A percentile compares a stretch with the other conserved stretches of the same genome.
Evolutionary conservation across 352 stramenopile genomes (phyloP).

Genomic region (Globisporangium paddicum): DNA sequence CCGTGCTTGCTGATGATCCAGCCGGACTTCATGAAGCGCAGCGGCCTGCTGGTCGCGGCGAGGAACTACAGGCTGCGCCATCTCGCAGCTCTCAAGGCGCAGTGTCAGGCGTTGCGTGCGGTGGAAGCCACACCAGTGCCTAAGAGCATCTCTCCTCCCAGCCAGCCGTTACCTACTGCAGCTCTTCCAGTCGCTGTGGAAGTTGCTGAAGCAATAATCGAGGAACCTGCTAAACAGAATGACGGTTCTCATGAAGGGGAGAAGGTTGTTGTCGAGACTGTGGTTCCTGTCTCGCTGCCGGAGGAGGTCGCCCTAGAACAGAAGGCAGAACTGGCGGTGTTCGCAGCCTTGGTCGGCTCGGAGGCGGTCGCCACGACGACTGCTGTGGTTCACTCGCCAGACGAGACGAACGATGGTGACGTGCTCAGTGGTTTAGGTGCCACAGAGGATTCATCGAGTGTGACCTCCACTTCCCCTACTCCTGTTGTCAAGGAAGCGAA

Average conservation of each 20-base stretch:
- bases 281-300: neutral
- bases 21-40: slow-evolving; percentile 52
- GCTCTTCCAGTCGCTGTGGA: neutral
- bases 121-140: neutral
- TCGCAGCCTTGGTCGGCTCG: neutral
- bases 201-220: neutral
- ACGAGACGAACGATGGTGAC: neutral
- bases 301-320: neutral
- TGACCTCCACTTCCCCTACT: neutral
- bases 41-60: slow-evolving; percentile 41
- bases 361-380: neutral
- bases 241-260: neutral
- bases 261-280: neutral
- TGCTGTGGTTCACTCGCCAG: neutral
- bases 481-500: neutral
- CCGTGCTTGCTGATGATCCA: slow-evolving; percentile 67
- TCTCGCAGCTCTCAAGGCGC: slow-evolving; percentile 27
- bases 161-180: neutral
- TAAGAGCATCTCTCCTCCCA: neutral
- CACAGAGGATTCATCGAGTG: neutral
- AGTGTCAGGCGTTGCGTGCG: slow-evolving; percentile 19
- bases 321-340: neutral
- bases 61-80: slow-evolving; percentile 48
- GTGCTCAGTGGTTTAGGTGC: too few species aligned
- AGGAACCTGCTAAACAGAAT: neutral